Evolutionary conservation across 2,329 filamentous ascomycete species (phyloP), one percentile per base, ranked within the genome.

Genomic region (Cadophora gregata): DNA sequence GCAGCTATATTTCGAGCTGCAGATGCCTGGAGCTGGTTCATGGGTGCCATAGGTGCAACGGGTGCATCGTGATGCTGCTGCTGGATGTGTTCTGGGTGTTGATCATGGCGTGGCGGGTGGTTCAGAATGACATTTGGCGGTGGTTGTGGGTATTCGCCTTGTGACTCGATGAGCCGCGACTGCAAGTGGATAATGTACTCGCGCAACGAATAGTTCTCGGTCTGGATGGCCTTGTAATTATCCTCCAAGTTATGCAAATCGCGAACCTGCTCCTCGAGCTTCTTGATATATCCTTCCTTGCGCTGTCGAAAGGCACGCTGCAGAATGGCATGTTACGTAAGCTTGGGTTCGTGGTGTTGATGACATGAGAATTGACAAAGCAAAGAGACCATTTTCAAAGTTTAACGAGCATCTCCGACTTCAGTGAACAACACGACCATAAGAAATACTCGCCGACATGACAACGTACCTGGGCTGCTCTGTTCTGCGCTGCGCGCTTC

Each of bases 231-330:
- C 78, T 97, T 96, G 79, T 88, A 93, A 64, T 86, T 88, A 69
- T 91, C 86, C 72, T 93, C 91, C 79, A 97, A 87, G 21, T 88
- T 85, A 72, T 88, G 85, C 71, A 88, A 92, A 33, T 96, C 92
- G 75, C 93, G 90, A 61, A 97, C 93, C 78, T 98, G 93, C 77
- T 96, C 91, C 80, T 99, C 96, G 7, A 99, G 86, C 78, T 97
- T 96, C 83, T 97, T 97, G 79, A 99, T 99, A 79, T 99, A 97
- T 55, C 93, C 92, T 80, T 99, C 96, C 78, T 99, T 99, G 70
- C 96, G 91, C 81, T 98, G 94, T 50, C 96, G 92, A 81, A 99
- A 99, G 50, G 96, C 96, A 78, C 96, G 89, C 95, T 99, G 75
- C 79, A 71, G 77, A 75, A 64, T 66, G 55, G 60, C 36, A 63